phyloP scores from a whole-genome alignment of 2,329 filamentous ascomycete species.

The Fusarium torreyae region DNA sequence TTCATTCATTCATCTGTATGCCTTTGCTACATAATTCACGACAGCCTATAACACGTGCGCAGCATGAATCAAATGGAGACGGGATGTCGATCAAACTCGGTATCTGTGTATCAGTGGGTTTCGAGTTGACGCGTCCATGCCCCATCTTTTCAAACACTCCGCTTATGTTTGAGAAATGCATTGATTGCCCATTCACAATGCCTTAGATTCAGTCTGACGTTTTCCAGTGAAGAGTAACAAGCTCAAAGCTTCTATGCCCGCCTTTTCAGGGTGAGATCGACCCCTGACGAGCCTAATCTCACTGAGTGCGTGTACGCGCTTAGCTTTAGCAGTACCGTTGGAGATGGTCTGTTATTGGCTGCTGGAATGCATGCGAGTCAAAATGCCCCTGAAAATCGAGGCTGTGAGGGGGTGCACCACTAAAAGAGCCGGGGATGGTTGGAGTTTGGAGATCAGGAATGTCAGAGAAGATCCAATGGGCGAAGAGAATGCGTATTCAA shows the following conservation, averaged over 20 bases:
- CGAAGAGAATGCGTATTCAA: constrained; percentile 1
- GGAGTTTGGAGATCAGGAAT: constrained; percentile 36
- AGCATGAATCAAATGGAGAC: constrained; percentile 22
- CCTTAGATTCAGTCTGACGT: not conserved
- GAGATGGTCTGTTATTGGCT: constrained; percentile 21
- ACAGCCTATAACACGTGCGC: constrained; percentile 15
- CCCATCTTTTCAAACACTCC: constrained; percentile 17
- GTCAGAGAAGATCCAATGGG: constrained; percentile 30
- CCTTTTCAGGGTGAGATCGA: constrained; percentile 24
- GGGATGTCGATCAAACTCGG: constrained; percentile 34
- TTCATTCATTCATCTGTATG: constrained; percentile 19
- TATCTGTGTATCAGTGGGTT: constrained; percentile 30
- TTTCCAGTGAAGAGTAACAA: constrained; percentile 4
- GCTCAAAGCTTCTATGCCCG: not conserved
- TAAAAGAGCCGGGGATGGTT: constrained; percentile 7
- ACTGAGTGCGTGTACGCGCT: constrained; percentile 9
- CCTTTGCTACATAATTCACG: not conserved
- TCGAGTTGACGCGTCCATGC: constrained; percentile 44
- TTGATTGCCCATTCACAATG: constrained; percentile 28
- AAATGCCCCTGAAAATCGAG: constrained; percentile 40
- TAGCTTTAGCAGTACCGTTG: not conserved
- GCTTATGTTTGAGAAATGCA: constrained; percentile 39
- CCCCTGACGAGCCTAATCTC: constrained; percentile 31
- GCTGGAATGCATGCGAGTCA: constrained; percentile 6
- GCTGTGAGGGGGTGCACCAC: constrained; percentile 19